These are phyloP conservation scores for Sugiyamaella floridensis DNA, from an alignment of 805 yeast genomes.

Conservation along the genomic window DNA sequence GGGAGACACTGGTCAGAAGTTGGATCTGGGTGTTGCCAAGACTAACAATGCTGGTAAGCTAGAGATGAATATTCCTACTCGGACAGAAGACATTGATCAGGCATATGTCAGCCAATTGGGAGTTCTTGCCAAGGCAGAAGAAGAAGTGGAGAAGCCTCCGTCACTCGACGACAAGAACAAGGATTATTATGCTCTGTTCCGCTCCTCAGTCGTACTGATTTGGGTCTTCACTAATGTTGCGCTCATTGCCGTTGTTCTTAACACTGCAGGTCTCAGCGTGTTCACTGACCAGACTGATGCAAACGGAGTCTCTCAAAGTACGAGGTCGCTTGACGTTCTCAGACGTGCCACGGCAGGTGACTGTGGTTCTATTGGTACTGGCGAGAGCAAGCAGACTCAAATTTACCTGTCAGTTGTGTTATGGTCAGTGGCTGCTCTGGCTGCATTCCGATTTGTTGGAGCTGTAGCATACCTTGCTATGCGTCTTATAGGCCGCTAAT, in stretches of 20 bases:
- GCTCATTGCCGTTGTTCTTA: conserved; percentile 73
- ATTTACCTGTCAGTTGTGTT: conserved; percentile 75
- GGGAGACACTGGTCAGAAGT: conserved; percentile 59
- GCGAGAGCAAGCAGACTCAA: conserved; percentile 21
- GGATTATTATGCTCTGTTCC: conserved; percentile 81
- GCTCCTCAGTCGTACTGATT: conserved; percentile 79
- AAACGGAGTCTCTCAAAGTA: conserved; percentile 13
- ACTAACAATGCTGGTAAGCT: conserved; percentile 54
- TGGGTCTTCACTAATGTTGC: conserved; percentile 89
- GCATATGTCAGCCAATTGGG: conserved; percentile 61
- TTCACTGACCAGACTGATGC: conserved; percentile 29
- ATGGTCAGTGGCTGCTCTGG: conserved; percentile 91
- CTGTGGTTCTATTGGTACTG: conserved; percentile 15
- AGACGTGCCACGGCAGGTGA: conserved; percentile 5
- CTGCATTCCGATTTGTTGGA: conserved; percentile 75
- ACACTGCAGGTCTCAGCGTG: conserved; percentile 65
- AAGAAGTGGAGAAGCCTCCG: conserved; percentile 30
- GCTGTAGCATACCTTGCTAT: conserved; percentile 51
- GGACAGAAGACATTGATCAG: conserved; percentile 66
- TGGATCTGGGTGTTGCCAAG: conserved; percentile 80
- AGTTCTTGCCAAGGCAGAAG: conserved; percentile 38
- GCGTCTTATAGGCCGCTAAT: conserved; percentile 27
- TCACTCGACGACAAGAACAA: conserved; percentile 50
- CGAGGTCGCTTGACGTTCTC: conserved; percentile 10
- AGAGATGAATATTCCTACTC: conserved; percentile 53